Evolutionary conservation across 352 stramenopile species (phyloP), one percentile per base, ranked within the genome.

Genomic region (Peronospora farinosa): DNA sequence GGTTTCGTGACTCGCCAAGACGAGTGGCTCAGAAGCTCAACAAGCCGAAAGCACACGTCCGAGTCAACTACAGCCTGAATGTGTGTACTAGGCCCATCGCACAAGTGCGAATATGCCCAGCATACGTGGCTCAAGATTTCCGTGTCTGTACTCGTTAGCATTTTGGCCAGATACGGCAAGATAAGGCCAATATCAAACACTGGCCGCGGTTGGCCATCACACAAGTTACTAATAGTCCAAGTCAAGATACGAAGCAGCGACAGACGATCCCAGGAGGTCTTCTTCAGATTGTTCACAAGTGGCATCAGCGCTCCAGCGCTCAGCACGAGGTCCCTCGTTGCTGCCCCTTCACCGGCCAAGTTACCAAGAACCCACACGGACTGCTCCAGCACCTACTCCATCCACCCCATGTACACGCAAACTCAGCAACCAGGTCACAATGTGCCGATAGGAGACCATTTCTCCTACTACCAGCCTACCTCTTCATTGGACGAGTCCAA

Each of bases 1-100:
- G 96, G 96, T 58, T 98, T 99, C 8, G 92, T 97, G 0, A 99
- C 95, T 28, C 93, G 85, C 84, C 95, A 98, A 36, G 83, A 97
- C 53, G 58, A 95, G 72, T 86, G 85, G 51, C 78, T 76, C 16
- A 99, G 62, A 7, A 99, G 65, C 52, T 98, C 86, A 33, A 99
- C 94, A 8, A 99, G 74, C 1, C 92, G 84, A 25, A 85, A 83
- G 74, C 80, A 89, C 55, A 92, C 70, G 49, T 96, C 65, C 32
- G 88, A 79, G 51, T 96, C 82, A 39, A 98, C 90, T 1, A 98
- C 90, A 6, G 91, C 88, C 51, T 97, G 92, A 61, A 99, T 98
- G 60, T 98, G 92, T 16, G 90, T 96, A 42, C 86, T 95, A 3
- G 95, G 95, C 4, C 95, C 96, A 65, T 99, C 96, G 52, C 95